Evolutionary conservation across 192 early-diverging fungal genomes (phyloP).

Genomic region (Podila verticillata): DNA sequence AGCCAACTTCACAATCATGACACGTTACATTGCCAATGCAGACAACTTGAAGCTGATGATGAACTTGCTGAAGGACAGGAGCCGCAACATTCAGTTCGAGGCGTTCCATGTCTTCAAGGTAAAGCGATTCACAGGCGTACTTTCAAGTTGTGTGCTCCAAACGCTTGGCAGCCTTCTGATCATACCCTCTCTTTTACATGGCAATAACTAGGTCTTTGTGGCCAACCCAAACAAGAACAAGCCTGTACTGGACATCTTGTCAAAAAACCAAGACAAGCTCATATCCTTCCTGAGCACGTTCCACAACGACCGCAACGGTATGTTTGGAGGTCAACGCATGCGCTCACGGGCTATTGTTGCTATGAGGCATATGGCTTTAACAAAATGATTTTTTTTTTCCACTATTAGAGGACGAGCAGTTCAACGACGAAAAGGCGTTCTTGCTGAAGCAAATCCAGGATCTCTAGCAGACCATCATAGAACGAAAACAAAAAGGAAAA

Average conservation of each 20-base stretch:
- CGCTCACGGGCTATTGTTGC: neutral
- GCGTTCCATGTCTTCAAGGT: constrained; percentile 99
- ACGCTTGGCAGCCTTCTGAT: neutral
- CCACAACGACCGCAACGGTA: constrained; percentile 95
- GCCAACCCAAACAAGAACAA: constrained; percentile 98
- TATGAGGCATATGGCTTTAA: neutral
- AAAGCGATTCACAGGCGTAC: too few species aligned
- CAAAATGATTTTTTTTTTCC: neutral
- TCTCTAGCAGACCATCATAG: constrained; percentile 11
- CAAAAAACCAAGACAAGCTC: constrained; percentile 92
- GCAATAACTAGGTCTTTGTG: constrained; percentile 82
- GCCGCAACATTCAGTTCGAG: constrained; percentile 99
- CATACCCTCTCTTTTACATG: neutral
- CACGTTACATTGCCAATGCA: constrained; percentile 88
- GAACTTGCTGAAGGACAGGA: constrained; percentile 93
- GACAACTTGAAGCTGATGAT: constrained; percentile 98
- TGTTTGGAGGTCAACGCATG: neutral
- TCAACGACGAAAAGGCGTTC: constrained; percentile 98
- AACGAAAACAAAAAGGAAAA: neutral
- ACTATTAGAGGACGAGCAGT: constrained; percentile 94
- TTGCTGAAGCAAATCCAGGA: constrained; percentile 89
- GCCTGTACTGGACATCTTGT: constrained; percentile 90
- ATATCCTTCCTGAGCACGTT: constrained; percentile 89
- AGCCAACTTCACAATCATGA: constrained; percentile 96
- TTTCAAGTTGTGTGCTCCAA: neutral